Evolutionary conservation across 345 rosid species (phyloP).

Genomic region (Trapa incisa): DNA sequence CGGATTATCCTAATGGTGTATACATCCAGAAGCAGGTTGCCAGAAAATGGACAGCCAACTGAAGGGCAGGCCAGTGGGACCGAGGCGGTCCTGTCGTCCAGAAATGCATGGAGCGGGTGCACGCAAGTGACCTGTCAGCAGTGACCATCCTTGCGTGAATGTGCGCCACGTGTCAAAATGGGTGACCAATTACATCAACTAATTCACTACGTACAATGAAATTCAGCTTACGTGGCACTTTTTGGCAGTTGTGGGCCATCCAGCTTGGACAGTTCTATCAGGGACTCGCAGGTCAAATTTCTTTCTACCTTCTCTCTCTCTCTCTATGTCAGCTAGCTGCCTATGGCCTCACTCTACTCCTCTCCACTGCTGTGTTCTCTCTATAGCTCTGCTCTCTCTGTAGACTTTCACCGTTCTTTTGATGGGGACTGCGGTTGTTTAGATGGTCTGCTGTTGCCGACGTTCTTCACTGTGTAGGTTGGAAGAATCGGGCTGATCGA

Average conservation of each 20-base stretch:
- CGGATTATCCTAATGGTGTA: too few species aligned
- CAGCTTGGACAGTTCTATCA: conserved; percentile 25
- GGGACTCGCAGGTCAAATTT: conserved; percentile 3
- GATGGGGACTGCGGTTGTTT: background rate
- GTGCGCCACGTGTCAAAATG: conserved; percentile 10
- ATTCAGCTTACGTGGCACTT: conserved; percentile 13
- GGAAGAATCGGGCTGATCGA: conserved; percentile 12
- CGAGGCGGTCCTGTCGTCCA: background rate
- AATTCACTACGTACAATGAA: too few species aligned
- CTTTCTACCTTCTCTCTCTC: background rate
- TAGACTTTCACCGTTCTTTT: background rate
- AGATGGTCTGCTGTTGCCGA: background rate
- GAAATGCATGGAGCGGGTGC: background rate
- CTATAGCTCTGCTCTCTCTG: conserved; percentile 1
- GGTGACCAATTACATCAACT: background rate
- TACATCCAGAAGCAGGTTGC: background rate
- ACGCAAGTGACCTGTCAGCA: background rate
- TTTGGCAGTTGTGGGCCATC: conserved; percentile 25
- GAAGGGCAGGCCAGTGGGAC: background rate
- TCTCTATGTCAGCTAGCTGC: background rate
- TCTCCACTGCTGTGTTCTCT: background rate
- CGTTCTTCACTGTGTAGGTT: conserved; percentile 16
- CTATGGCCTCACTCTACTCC: background rate
- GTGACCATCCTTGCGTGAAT: conserved; percentile 3
- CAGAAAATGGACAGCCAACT: background rate